Percentiles rank a stretch among this genome's conserved stretches.
These are phyloP conservation scores for Hymenoscyphus occultus DNA, from an alignment of 2,329 filamentous ascomycete genomes.

Conservation along the genomic window DNA sequence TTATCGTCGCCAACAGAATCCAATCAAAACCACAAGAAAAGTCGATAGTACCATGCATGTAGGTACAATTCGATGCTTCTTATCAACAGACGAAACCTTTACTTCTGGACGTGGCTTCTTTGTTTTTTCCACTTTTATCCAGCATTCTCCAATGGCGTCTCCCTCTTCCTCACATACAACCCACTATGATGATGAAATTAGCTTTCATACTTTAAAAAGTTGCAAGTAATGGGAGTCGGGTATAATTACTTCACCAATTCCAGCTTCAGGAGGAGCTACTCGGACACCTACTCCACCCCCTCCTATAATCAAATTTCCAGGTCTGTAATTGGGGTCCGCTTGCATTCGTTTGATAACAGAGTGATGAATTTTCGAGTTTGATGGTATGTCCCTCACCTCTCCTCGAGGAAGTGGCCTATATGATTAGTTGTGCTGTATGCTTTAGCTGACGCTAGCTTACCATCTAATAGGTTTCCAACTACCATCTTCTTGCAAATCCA, in stretches of 20 bases:
- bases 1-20: neutral
- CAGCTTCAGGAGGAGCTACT: neutral
- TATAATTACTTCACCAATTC: conserved; percentile 5
- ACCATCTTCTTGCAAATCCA: neutral
- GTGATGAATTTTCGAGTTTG: conserved; percentile 3
- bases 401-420: conserved; percentile 1
- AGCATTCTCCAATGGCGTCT: conserved; percentile 3
- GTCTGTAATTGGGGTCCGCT: conserved; percentile 3
- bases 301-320: neutral
- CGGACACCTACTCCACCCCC: neutral
- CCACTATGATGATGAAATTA: neutral
- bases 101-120: neutral
- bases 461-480: conserved; percentile 6
- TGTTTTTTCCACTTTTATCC: neutral
- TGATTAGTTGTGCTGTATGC: neutral
- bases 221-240: neutral
- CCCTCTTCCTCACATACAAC: neutral
- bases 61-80: neutral
- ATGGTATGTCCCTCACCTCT: neutral
- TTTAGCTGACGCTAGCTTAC: neutral
- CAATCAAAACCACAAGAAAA: neutral
- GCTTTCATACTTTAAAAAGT: neutral
- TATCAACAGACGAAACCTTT: neutral
- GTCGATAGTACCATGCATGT: neutral
- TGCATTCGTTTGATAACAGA: conserved; percentile 4